Evolutionary conservation across 2,329 filamentous ascomycete species (phyloP), one percentile per base, ranked within the genome.

Genomic region (Neopestalotiopsis clavispora): DNA sequence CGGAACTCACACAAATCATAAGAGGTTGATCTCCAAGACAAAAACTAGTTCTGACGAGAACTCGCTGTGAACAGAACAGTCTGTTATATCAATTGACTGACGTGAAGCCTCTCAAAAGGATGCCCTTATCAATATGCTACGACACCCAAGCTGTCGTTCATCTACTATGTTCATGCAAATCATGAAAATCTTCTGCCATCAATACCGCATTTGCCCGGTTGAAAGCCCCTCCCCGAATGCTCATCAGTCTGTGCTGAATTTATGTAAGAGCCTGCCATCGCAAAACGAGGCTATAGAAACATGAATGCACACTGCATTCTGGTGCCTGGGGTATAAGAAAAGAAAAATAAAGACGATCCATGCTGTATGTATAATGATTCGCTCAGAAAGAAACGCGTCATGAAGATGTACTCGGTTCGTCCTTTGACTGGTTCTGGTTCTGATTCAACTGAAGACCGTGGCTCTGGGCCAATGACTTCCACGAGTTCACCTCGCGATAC

Each of bases 401-500:
- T 68, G 42, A 72, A 20, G 65, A 72, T 40, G 71, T 69, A 56
- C 71, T 73, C 57, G 74, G 42, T 66, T 84, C 84, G 57, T 83
- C 79, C 73, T 83, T 83, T 28, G 74, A 68, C 72, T 17, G 45
- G 5, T 52, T 17, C 45, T 23, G 45, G n/a, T 38, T 38, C n/a
- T 81, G 81, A 56, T 80, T 78, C 13, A 81, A 82, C 70, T 84
- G 81, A 65, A 91, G 80, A 34, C 89, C 89, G 13, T 88, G 87
- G 66, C 84, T 87, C 74, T 90, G 87, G 20, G 88, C 89, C 40
- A 89, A 84, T 73, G 90, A 88, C 84, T 94, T 95, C 91, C 93
- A 95, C 61, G 89, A 91, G 78, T 94, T 91, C 65, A 92, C 86
- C 78, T 95, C 93, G 65, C 91, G 86, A 84, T 93, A 95, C 28